Evolutionary conservation across 345 rosid genomes (phyloP).

Genomic region (Raphanus raphanistrum): DNA sequence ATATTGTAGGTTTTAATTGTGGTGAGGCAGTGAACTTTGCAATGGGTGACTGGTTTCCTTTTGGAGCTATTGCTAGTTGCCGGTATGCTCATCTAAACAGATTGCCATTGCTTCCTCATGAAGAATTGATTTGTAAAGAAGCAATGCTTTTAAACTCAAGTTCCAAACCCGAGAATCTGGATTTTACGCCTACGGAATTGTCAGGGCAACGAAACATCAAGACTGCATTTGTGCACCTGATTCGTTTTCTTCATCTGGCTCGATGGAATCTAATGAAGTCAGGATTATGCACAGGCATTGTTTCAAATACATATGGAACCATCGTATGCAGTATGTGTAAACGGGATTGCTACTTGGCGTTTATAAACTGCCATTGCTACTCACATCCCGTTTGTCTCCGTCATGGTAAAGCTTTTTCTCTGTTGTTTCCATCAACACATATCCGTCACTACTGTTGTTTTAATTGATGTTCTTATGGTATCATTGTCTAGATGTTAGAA

Average conservation of each 20-base stretch:
- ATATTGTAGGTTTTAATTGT: constrained; percentile 85
- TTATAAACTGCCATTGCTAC: constrained; percentile 67
- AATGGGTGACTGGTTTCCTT: constrained; percentile 92
- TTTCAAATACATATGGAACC: constrained; percentile 59
- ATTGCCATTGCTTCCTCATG: constrained; percentile 95
- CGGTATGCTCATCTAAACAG: constrained; percentile 92
- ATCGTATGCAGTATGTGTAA: constrained; percentile 85
- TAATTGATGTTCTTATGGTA: constrained; percentile 10
- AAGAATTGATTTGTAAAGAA: constrained; percentile 94
- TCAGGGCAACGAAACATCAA: constrained; percentile 56
- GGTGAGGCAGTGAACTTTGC: constrained; percentile 99
- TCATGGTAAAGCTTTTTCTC: constrained; percentile 58
- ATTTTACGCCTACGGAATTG: constrained; percentile 55
- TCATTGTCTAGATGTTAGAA: constrained; percentile 53
- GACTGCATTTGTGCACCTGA: constrained; percentile 73
- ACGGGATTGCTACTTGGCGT: constrained; percentile 89
- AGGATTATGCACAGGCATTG: constrained; percentile 54
- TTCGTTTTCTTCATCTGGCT: constrained; percentile 76
- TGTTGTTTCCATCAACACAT: background rate
- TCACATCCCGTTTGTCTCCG: constrained; percentile 75
- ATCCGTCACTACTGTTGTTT: constrained; percentile 1
- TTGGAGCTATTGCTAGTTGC: constrained; percentile 89
- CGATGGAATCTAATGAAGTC: constrained; percentile 80
- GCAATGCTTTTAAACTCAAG: constrained; percentile 75
- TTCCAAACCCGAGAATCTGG: constrained; percentile 57